Evolutionary conservation across 2,329 filamentous ascomycete species (phyloP), one percentile per base, ranked within the genome.

Genomic region (Fusarium napiforme): DNA sequence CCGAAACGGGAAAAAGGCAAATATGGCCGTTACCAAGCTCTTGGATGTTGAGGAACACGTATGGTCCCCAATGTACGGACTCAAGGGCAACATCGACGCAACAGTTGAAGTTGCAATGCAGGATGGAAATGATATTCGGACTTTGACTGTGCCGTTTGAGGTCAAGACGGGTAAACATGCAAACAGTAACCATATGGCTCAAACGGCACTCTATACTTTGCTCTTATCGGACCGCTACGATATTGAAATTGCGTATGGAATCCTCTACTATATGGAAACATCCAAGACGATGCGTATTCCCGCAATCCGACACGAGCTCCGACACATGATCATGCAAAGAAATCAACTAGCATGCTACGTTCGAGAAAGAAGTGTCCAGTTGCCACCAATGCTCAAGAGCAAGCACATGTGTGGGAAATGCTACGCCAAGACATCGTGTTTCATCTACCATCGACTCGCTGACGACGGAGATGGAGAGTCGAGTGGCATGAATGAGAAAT

Each of bases 11-110:
- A 90, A 92, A 60, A 92, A 91, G 74, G 90, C 92, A 16, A 92
- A 88, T 64, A 92, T 98, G 88, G 95, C 93, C 75, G 91, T 99
- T 75, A 97, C 92, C 78, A 99, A 98, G 80, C 86, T 99, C 34
- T 91, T 99, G 19, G 96, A 98, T 79, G 93, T 99, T 15, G 96
- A 99, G 81, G 96, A 99, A 81, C 96, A 98, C 79, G 91, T 99
- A 34, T 99, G 96, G 96, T 98, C 96, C 11, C 96, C 96, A 1
- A 96, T 95, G 90, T 99, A 97, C 80, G 96, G 96, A 1, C 86
- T 99, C 21, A 99, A 99, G 81, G 96, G 96, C 36, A 99, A 98
- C 77, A 96, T 99, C 67, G 96, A 99, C 83, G 96, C 96, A 34
- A 98, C 96, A 1, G 93, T 99, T 2, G 94, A 99, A 83, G 93